These are phyloP conservation scores for Trichoderma aggressivum DNA, from an alignment of 2,329 filamentous ascomycete genomes.

Conservation along the genomic window DNA sequence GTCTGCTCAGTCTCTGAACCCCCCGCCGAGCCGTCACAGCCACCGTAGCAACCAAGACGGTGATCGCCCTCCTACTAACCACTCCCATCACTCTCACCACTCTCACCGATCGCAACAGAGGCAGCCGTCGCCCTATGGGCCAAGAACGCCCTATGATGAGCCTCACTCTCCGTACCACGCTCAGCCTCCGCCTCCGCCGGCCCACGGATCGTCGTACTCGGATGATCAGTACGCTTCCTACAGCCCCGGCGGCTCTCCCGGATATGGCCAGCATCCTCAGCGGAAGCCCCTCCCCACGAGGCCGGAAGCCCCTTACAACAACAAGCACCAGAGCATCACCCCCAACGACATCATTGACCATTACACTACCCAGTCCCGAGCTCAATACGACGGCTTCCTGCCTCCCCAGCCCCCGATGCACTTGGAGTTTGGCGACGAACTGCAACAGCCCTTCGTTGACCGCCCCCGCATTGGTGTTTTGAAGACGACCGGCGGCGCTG, in stretches of 20 bases:
- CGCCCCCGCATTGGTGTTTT: constrained; percentile 74
- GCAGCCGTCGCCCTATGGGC: constrained; percentile 40
- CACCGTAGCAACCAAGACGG: constrained; percentile 31
- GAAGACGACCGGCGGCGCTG: constrained; percentile 67
- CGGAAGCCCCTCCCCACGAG: constrained; percentile 32
- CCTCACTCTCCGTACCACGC: constrained; percentile 31
- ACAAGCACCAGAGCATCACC: constrained; percentile 29
- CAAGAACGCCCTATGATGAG: constrained; percentile 35
- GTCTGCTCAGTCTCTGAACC: constrained; percentile 52
- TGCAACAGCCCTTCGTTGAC: constrained; percentile 52
- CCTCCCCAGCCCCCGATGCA: constrained; percentile 26
- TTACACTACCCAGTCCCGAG: constrained; percentile 31
- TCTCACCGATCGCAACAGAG: constrained; percentile 1
- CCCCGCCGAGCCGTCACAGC: constrained; percentile 24
- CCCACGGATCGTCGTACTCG: not conserved
- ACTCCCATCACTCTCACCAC: constrained; percentile 25
- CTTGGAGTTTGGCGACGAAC: constrained; percentile 48
- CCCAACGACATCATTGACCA: constrained; percentile 41
- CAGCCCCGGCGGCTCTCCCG: constrained; percentile 18
- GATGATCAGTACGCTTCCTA: not conserved
- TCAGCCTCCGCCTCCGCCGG: constrained; percentile 4
- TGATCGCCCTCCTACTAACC: constrained; percentile 40
- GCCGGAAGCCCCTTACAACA: not conserved
- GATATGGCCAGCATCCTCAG: constrained; percentile 20
- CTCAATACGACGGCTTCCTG: constrained; percentile 21